Base-by-base conservation (phyloP, 2,329 filamentous ascomycete genomes). In the Sporothrix euskadiensis region DNA sequence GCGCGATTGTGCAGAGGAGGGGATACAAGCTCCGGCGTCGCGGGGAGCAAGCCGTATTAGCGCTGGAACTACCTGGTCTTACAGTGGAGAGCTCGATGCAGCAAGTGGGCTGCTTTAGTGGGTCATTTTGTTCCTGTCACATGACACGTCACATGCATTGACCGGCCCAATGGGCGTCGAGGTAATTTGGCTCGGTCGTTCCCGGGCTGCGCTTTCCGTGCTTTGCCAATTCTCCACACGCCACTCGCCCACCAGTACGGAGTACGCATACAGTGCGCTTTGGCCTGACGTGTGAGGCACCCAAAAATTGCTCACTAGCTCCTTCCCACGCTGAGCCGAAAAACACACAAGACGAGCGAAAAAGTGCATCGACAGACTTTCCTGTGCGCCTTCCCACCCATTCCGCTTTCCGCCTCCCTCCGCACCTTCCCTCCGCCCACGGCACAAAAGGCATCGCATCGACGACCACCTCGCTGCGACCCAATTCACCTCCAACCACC, bases 401-500 rank as follows among this genome's bases (percentile, higher is more conserved):
- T 39, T 73, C 79, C 80, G 80, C 81, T 79, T 76, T 81, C 54
- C 35, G 10, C 66, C 49, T 72, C 61, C 65, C 26, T 69, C 54
- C 26, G 16, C 52, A 61, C 57, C 74, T 39, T 57, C 10, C 49
- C 32, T 47, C 54, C 52, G 57, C 56, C 41, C 39, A 52, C 68
- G 47, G 65, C 41, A 69, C n/a, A 69, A 54, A 35, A 32, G 32
- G 66, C 69, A 16, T 54, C 57, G 26, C 47, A 8, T 41, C 70
- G 47, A 66, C 71, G 9, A 66, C 59, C 56, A 66, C 47, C 59
- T 44, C 47, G 35, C 26, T 35, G 47, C 61, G 49, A 52, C 56
- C 44, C 26, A 41, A 82, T 83, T 84, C 83, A 82, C 82, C 83
- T 82, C 82, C 83, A 84, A 85, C 83, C 82, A 81, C 35, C 32